These are phyloP conservation scores for Drosera spatulata DNA, from an alignment of 179 eudicot species.

Conservation along the genomic window DNA sequence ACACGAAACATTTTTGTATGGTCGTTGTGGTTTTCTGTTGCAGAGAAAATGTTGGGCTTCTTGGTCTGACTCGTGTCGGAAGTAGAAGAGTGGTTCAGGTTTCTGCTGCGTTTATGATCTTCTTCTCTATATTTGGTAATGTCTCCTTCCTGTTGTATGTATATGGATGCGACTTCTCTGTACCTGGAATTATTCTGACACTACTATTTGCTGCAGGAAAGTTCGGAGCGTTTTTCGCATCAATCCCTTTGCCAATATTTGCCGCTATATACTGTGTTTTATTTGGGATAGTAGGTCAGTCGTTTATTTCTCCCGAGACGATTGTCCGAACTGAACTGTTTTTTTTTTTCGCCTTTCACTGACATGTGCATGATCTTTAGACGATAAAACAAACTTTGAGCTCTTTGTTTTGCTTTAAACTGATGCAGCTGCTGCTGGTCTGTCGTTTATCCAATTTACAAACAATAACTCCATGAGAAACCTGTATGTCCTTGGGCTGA, in stretches of 20 bases:
- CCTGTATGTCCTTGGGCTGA: slow-evolving; percentile 70
- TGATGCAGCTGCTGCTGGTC: slow-evolving; percentile 69
- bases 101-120: slow-evolving; percentile 51
- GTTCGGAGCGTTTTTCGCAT: slow-evolving; percentile 81
- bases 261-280: slow-evolving; percentile 84
- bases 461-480: slow-evolving; percentile 87
- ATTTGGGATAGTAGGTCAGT: slow-evolving; percentile 85
- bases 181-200: no score
- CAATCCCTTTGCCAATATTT: slow-evolving; percentile 32
- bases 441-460: slow-evolving; percentile 74
- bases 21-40: slow-evolving; percentile 3
- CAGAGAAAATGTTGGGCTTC: slow-evolving; percentile 96
- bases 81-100: slow-evolving; percentile 70
- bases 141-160: not conserved
- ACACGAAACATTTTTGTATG: no score
- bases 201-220: slow-evolving; percentile 45
- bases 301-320: not conserved
- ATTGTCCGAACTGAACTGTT: not conserved
- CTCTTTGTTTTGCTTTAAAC: not conserved
- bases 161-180: no score
- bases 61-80: slow-evolving; percentile 86
- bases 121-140: slow-evolving; percentile 90
- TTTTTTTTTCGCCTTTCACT: not conserved
- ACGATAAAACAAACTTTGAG: not conserved
- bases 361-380: not conserved